Evolutionary conservation across 2,329 filamentous ascomycete species (phyloP).

Genomic region (Apiospora malaysiana): DNA sequence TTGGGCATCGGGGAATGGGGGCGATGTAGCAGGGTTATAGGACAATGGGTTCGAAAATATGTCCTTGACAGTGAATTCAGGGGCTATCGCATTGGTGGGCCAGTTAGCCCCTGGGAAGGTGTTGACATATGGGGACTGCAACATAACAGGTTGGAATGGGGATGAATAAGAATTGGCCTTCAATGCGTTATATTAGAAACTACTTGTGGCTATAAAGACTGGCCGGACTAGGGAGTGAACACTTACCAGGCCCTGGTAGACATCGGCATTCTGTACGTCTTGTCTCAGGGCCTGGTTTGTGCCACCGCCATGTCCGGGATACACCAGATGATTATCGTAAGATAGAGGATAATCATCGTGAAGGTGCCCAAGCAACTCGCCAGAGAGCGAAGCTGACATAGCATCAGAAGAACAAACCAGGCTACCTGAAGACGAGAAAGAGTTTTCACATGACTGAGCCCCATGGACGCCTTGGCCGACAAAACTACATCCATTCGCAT

Average conservation of each 20-base stretch:
- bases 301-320: neutral
- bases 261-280: neutral
- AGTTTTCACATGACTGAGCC: neutral
- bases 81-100: no score
- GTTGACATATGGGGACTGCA: neutral
- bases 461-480: neutral
- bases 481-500: neutral
- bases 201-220: neutral
- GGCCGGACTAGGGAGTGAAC: neutral
- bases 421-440: constrained; percentile 15
- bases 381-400: constrained; percentile 8
- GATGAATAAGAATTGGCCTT: neutral
- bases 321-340: neutral
- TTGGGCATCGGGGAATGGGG: no score
- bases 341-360: neutral
- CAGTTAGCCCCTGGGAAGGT: neutral
- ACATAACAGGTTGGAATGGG: neutral
- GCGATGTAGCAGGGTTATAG: no score
- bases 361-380: neutral
- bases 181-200: neutral
- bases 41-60: no score
- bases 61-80: no score
- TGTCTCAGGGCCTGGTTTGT: constrained; percentile 1
- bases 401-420: constrained; percentile 18
- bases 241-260: neutral